Percentiles rank a stretch among this genome's conserved stretches.
Conservation (phyloP, 306 rosid genomes). For the Hippophae gyantsensis region DNA sequence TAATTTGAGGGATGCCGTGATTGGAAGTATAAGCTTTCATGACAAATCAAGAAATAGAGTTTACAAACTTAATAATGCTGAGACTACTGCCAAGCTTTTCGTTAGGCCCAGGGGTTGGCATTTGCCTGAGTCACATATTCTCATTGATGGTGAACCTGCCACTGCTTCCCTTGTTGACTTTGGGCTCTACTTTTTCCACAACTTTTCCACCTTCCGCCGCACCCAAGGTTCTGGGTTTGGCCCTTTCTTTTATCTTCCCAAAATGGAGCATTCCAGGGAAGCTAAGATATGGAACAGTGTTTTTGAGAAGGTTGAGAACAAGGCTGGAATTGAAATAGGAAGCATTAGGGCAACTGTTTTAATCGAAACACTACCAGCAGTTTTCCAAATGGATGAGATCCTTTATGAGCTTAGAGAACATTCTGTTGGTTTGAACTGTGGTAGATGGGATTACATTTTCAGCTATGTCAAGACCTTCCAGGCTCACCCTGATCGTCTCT, state of each 20-base stretch:
- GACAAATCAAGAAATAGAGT: constrained; percentile 65
- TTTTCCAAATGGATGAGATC: constrained; percentile 88
- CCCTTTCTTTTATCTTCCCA: constrained; percentile 92
- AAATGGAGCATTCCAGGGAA: constrained; percentile 93
- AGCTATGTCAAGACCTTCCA: constrained; percentile 94
- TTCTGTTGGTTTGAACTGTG: constrained; percentile 79
- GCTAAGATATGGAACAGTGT: constrained; percentile 84
- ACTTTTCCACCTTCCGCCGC: constrained; percentile 40
- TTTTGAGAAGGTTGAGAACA: constrained; percentile 78
- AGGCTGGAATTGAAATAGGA: constrained; percentile 63
- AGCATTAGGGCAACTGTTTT: constrained; percentile 87
- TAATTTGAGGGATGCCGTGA: constrained; percentile 77
- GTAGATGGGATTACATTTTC: constrained; percentile 94
- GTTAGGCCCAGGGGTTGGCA: constrained; percentile 97
- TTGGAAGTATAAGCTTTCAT: constrained; percentile 65
- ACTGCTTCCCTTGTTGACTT: constrained; percentile 83
- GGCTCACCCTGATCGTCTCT: constrained; percentile 64
- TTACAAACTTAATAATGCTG: constrained; percentile 74
- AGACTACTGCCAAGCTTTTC: constrained; percentile 65
- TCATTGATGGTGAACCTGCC: constrained; percentile 83
- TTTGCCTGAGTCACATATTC: constrained; percentile 71
- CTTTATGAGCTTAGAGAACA: constrained; percentile 85
- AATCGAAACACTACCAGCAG: constrained; percentile 87
- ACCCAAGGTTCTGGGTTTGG: constrained; percentile 77
- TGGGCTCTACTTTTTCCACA: constrained; percentile 78